A percentile compares a stretch with the other conserved stretches of the same genome.
These are phyloP conservation scores for Xylariales sp. DNA, from an alignment of 2,329 filamentous ascomycete species.

Conservation along the genomic window DNA sequence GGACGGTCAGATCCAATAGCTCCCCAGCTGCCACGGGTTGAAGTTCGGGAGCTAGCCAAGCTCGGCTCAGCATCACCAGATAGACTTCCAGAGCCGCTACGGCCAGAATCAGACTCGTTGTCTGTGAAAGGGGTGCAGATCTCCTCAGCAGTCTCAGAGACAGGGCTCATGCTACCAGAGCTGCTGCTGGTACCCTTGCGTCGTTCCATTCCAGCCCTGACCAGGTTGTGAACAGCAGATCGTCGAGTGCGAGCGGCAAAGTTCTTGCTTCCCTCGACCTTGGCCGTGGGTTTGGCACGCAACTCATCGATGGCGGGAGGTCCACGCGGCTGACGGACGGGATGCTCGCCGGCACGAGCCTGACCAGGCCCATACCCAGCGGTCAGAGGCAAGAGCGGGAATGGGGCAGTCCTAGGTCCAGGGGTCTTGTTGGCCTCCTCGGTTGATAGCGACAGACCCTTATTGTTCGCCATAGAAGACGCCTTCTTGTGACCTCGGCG, in stretches of 20 bases:
- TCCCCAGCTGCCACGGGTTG: conserved; percentile 66
- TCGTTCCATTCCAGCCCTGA: conserved; percentile 82
- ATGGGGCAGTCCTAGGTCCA: conserved; percentile 72
- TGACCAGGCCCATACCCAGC: conserved; percentile 91
- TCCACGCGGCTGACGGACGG: conserved; percentile 84
- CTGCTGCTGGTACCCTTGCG: conserved; percentile 70
- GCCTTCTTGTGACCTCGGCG: conserved; percentile 92
- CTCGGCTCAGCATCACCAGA: conserved; percentile 67
- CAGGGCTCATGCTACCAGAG: conserved; percentile 78
- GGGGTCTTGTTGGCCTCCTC: conserved; percentile 51
- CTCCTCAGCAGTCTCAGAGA: conserved; percentile 72
- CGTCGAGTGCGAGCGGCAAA: conserved; percentile 90
- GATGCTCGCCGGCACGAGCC: conserved; percentile 89
- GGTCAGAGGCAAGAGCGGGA: conserved; percentile 69
- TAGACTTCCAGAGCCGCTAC: conserved; percentile 73
- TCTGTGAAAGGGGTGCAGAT: conserved; percentile 66
- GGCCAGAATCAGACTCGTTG: conserved; percentile 68
- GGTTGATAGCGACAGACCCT: conserved; percentile 41
- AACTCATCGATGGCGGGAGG: conserved; percentile 91
- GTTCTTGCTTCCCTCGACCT: conserved; percentile 95
- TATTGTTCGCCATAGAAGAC: conserved; percentile 65
- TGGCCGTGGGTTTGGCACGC: conserved; percentile 81
- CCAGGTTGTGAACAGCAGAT: conserved; percentile 84
- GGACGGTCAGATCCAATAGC: conserved; percentile 87
- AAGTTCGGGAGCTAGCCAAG: conserved; percentile 70